Conservation (phyloP, 768 basidiomycete species). For the Lepiota subincarnata region DNA sequence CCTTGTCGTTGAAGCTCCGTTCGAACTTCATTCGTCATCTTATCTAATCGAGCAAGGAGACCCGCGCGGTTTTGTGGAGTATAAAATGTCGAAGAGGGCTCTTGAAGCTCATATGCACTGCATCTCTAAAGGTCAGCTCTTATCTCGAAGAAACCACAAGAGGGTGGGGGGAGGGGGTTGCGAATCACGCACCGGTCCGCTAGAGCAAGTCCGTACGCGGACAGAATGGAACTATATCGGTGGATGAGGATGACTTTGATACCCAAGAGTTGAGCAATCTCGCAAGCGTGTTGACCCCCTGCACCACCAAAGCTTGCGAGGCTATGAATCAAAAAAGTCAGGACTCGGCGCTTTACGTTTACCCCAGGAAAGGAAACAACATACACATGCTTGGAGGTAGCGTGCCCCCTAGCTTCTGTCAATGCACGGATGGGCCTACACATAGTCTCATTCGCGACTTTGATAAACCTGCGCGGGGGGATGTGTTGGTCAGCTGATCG, state of each 20-base stretch:
- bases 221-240: slow-evolving; percentile 88
- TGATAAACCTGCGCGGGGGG: slow-evolving; percentile 72
- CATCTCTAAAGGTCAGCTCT: background rate
- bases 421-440: slow-evolving; percentile 86
- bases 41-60: slow-evolving; percentile 66
- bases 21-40: slow-evolving; percentile 57
- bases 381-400: slow-evolving; percentile 69
- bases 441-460: slow-evolving; percentile 97
- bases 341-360: background rate
- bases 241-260: slow-evolving; percentile 88
- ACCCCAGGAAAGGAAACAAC: slow-evolving; percentile 12
- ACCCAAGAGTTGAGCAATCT: slow-evolving; percentile 81
- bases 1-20: slow-evolving; percentile 75
- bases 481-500: background rate
- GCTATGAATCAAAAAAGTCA: slow-evolving; percentile 33
- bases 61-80: slow-evolving; percentile 49
- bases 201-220: slow-evolving; percentile 90
- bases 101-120: slow-evolving; percentile 84
- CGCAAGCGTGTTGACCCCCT: slow-evolving; percentile 90
- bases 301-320: slow-evolving; percentile 87
- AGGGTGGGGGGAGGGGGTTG: too few relatives aligned
- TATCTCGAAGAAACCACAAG: background rate
- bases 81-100: slow-evolving; percentile 82
- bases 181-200: slow-evolving; percentile 57
- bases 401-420: slow-evolving; percentile 86